Evolutionary conservation across 345 rosid genomes (phyloP).

Genomic region (Salix exigua): DNA sequence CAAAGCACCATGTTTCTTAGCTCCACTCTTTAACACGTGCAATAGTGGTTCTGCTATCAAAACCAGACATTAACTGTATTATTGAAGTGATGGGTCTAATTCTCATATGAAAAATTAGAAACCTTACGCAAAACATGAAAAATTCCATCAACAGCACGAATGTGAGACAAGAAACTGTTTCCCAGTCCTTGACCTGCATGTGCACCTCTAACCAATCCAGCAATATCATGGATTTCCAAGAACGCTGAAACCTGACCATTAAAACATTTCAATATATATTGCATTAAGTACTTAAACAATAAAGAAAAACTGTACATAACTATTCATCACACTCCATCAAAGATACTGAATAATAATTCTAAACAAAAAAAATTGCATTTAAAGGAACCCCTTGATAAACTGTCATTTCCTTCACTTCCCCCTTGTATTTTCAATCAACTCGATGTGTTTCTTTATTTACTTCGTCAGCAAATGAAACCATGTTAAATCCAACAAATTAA

Average conservation of each 20-base stretch:
- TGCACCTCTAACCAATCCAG: constrained; percentile 95
- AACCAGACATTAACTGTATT: neutral
- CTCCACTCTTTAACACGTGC: too few relatives aligned
- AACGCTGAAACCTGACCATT: constrained; percentile 69
- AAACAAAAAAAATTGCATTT: too few relatives aligned
- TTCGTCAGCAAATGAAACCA: neutral
- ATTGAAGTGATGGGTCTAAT: neutral
- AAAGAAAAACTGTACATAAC: neutral
- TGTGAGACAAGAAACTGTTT: constrained; percentile 90
- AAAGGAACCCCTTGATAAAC: too few relatives aligned
- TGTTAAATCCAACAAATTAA: too few relatives aligned
- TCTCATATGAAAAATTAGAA: neutral
- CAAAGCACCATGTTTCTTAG: too few relatives aligned
- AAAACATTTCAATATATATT: neutral
- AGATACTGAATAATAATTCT: too few relatives aligned
- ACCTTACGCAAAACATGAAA: constrained; percentile 89
- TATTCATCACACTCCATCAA: neutral
- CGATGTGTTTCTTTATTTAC: neutral
- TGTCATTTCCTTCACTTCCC: too few relatives aligned
- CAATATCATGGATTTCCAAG: constrained; percentile 95
- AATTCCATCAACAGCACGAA: constrained; percentile 98
- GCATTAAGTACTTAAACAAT: neutral
- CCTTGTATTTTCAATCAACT: too few relatives aligned
- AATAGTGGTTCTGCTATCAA: neutral
- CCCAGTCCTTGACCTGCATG: constrained; percentile 98